These are phyloP conservation scores for Clavulina sp. DNA, from an alignment of 768 basidiomycete species.

Conservation along the genomic window DNA sequence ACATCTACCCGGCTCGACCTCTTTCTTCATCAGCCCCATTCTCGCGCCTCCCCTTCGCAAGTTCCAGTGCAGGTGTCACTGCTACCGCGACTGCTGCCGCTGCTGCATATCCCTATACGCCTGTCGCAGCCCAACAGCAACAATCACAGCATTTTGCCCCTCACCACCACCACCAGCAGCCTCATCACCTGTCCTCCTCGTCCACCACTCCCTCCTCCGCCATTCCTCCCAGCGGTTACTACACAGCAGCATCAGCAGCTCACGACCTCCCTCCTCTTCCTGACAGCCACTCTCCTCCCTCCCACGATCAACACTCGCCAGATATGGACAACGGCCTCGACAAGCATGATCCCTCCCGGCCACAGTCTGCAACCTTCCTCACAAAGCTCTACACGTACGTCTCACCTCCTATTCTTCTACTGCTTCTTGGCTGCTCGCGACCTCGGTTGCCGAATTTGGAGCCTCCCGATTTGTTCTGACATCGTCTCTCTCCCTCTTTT, in stretches of 20 bases:
- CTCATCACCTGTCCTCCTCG: neutral
- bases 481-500: neutral
- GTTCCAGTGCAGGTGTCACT: no score
- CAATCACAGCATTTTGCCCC: no score
- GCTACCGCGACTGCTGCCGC: no score
- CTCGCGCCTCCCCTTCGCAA: no score
- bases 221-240: neutral
- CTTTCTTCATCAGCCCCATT: no score
- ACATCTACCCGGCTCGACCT: no score
- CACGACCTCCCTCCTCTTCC: conserved; percentile 4
- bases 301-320: neutral
- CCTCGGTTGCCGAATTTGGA: no score
- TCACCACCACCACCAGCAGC: no score
- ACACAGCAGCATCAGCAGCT: conserved; percentile 5
- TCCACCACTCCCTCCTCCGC: neutral
- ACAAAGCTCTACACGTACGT: conserved; percentile 92
- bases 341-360: conserved; percentile 60
- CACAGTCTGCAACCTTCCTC: conserved; percentile 88
- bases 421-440: no score
- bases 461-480: neutral
- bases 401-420: no score
- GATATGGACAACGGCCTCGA: conserved; percentile 18
- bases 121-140: no score
- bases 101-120: no score
- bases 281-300: neutral